Conservation (phyloP, 805 yeast genomes). For the Saturnispora mendoncae region DNA sequence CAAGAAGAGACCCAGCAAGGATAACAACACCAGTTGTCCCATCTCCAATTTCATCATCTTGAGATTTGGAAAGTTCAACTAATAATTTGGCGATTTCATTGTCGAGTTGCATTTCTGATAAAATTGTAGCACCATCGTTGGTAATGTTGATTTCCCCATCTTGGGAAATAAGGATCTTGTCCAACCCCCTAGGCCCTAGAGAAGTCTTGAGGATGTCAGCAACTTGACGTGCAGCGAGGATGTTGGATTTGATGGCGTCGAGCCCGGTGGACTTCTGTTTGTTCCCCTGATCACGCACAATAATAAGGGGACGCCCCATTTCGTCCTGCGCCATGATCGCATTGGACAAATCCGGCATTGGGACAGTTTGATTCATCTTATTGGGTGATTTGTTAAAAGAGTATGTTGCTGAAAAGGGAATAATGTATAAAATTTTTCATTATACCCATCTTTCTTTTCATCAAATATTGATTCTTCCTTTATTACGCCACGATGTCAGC, state of each 20-base stretch:
- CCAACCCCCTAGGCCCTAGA: constrained; percentile 97
- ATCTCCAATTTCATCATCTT: constrained; percentile 97
- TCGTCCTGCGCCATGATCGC: constrained; percentile 99
- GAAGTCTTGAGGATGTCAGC: constrained; percentile 88
- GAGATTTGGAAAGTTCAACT: constrained; percentile 89
- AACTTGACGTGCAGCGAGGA: constrained; percentile 89
- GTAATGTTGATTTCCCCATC: constrained; percentile 98
- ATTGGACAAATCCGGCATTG: constrained; percentile 89
- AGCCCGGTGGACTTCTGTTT: constrained; percentile 58
- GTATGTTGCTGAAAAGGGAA: no score
- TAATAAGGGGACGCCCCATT: constrained; percentile 97
- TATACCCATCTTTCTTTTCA: constrained; percentile 3
- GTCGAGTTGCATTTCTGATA: constrained; percentile 91
- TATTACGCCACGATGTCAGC: constrained; percentile 88
- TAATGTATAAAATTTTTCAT: not conserved
- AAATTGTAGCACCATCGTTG: constrained; percentile 96
- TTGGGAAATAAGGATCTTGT: constrained; percentile 87
- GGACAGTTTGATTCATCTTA: constrained; percentile 25
- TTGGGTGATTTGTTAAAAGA: no score
- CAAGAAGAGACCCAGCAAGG: constrained; percentile 85
- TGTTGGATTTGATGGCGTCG: constrained; percentile 81
- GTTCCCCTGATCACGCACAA: constrained; percentile 69
- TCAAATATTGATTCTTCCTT: not conserved
- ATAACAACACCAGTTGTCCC: constrained; percentile 99
- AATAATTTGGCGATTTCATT: constrained; percentile 92